These are phyloP conservation scores for Priceomyces medius DNA, from an alignment of 805 yeast genomes.

Conservation along the genomic window DNA sequence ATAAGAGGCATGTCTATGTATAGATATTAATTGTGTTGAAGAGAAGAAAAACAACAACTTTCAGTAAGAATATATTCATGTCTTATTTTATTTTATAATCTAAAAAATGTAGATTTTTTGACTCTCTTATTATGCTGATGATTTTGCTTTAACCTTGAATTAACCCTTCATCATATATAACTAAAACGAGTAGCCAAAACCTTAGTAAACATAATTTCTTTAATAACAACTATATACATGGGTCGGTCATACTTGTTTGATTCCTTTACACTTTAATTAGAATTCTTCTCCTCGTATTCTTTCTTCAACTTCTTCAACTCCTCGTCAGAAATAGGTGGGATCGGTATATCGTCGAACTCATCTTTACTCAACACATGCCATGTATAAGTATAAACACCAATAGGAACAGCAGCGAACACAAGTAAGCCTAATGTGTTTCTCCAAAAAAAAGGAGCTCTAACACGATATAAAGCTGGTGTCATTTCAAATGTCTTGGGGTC, in stretches of 20 bases:
- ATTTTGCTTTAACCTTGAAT: not conserved
- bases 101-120: not conserved
- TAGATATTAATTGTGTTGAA: conserved; percentile 4
- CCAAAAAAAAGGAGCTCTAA: conserved; percentile 83
- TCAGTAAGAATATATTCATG: no score
- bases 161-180: not conserved
- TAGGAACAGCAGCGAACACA: conserved; percentile 60
- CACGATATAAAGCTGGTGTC: conserved; percentile 93
- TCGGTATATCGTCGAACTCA: conserved; percentile 87
- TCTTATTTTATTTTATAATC: not conserved
- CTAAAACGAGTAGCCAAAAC: not conserved
- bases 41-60: no score
- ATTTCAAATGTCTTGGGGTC: conserved; percentile 75
- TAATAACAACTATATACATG: conserved; percentile 11
- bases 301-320: conserved; percentile 69
- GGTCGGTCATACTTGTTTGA: not conserved
- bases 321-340: conserved; percentile 84
- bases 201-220: not conserved
- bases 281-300: conserved; percentile 60
- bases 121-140: not conserved
- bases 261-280: not conserved
- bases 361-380: conserved; percentile 67
- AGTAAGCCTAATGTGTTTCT: conserved; percentile 66
- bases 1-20: conserved; percentile 30
- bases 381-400: conserved; percentile 64